These are phyloP conservation scores for Sporothrix curviconia DNA, from an alignment of 2,329 filamentous ascomycete genomes.

Conservation along the genomic window DNA sequence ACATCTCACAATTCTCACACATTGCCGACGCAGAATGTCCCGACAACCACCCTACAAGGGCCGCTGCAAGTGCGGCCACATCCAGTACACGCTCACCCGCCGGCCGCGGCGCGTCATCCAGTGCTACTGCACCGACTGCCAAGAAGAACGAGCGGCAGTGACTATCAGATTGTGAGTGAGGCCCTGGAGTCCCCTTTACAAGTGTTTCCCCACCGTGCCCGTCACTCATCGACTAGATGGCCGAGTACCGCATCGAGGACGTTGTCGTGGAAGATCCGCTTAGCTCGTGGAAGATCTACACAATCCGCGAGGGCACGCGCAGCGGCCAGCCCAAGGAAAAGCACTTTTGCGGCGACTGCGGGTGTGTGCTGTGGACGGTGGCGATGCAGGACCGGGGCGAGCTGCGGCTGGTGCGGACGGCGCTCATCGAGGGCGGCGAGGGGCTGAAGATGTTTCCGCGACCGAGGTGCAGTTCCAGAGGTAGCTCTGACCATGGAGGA, in stretches of 20 bases:
- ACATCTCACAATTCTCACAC: too few relatives aligned
- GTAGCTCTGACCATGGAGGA: neutral
- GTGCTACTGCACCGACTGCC: slow-evolving; percentile 21
- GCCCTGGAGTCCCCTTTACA: too few relatives aligned
- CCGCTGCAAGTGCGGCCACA: slow-evolving; percentile 20
- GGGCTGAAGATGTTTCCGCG: slow-evolving; percentile 15
- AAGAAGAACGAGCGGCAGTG: slow-evolving; percentile 18
- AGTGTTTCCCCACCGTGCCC: neutral
- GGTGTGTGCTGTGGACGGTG: slow-evolving; percentile 20
- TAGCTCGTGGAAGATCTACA: slow-evolving; percentile 19
- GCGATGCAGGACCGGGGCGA: slow-evolving; percentile 18
- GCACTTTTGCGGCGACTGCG: slow-evolving; percentile 21
- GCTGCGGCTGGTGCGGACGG: slow-evolving; percentile 19
- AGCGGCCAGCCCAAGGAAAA: slow-evolving; percentile 22
- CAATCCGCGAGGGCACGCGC: slow-evolving; percentile 16
- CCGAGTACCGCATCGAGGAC: slow-evolving; percentile 17
- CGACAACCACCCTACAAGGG: slow-evolving; percentile 15
- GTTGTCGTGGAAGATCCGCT: slow-evolving; percentile 19
- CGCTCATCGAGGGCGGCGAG: slow-evolving; percentile 18
- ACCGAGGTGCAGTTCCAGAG: slow-evolving; percentile 15
- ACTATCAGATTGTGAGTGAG: slow-evolving; percentile 20
- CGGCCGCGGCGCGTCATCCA: slow-evolving; percentile 17
- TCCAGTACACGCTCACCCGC: slow-evolving; percentile 18
- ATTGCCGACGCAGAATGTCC: too few relatives aligned
- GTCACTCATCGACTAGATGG: slow-evolving; percentile 10